These are phyloP conservation scores for Kwoniella shivajii DNA, from an alignment of 1,284 basidiomycete species.

Conservation along the genomic window DNA sequence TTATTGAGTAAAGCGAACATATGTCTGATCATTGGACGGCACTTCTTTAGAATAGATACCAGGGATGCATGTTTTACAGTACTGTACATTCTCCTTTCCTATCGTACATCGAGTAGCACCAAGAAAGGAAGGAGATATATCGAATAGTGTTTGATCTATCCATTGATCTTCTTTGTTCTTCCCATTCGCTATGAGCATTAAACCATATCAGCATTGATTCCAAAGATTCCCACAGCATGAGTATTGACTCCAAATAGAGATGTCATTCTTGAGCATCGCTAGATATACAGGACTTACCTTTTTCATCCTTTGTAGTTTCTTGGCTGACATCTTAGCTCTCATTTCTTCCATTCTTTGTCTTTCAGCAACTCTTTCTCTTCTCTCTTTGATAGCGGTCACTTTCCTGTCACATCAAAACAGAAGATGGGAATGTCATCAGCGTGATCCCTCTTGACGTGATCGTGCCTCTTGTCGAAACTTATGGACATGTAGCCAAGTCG, in stretches of 20 bases:
- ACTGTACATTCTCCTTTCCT: not conserved
- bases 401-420: constrained; percentile 32
- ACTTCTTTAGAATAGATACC: no score
- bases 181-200: constrained; percentile 44
- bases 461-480: no score
- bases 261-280: not conserved
- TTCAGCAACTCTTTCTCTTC: constrained; percentile 50
- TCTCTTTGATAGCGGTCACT: constrained; percentile 46
- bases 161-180: constrained; percentile 56
- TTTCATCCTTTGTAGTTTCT: constrained; percentile 55
- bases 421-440: not conserved
- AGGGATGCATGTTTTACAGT: not conserved
- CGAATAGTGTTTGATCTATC: constrained; percentile 24
- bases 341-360: constrained; percentile 52
- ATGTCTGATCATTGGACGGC: no score
- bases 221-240: not conserved
- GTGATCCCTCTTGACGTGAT: no score
- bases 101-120: not conserved
- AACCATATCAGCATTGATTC: not conserved
- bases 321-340: constrained; percentile 54
- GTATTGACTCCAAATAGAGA: no score
- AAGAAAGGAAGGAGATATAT: not conserved
- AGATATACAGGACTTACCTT: constrained; percentile 40
- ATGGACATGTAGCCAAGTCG: not conserved
- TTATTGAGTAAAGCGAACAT: no score